Base-by-base conservation (phyloP, 164 flowering plant genomes). In the Pachysandra terminalis region DNA sequence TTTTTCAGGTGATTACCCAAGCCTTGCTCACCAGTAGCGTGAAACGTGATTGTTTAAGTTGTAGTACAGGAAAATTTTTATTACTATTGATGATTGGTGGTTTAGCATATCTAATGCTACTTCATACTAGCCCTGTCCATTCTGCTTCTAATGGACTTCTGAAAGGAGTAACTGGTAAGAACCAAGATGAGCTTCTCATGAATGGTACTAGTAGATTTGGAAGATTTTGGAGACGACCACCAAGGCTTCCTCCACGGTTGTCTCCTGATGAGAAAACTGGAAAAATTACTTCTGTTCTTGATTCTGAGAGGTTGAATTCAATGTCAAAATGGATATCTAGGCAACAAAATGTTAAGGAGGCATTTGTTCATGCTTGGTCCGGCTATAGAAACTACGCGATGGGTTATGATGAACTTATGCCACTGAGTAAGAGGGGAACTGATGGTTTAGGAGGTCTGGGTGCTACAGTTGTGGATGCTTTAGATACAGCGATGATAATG, bases 401-500 rank as follows among this genome's bases (percentile, higher is more conserved):
- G 90, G 99, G 99, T 52, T 82, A 60, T 82, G 99, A 95, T 83
- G 99, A 95, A 71, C 94, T 95, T 55, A 87, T 86, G 97, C 97
- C 97, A 12, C 8, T 95, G 59, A 87, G 89, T 74, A 74, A 81
- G 64, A 81, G 67, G 40, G 99, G 99, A 66, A 67, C 69, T 76
- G 94, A 95, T 84, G 91, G 97, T 32, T 81, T 95, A 79, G 97
- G 99, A 68, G 99, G 97, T 68, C 75, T 92, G 14, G 97, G 99
- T 70, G 99, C 97, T 71, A 92, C 99, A 27, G 61, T 90, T 73
- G 94, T 90, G 68, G 99, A 95, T 82, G 89, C 97, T 60, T 79
- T 95, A 54, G 97, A 90, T 75, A 95, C 98, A 37, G 97, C 98
- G 60, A 85, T 95, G 89, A 92, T 95, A 72, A 95, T 95, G 97